Conservation (phyloP, 116 monocot species). For the Phalaenopsis hybrid region DNA sequence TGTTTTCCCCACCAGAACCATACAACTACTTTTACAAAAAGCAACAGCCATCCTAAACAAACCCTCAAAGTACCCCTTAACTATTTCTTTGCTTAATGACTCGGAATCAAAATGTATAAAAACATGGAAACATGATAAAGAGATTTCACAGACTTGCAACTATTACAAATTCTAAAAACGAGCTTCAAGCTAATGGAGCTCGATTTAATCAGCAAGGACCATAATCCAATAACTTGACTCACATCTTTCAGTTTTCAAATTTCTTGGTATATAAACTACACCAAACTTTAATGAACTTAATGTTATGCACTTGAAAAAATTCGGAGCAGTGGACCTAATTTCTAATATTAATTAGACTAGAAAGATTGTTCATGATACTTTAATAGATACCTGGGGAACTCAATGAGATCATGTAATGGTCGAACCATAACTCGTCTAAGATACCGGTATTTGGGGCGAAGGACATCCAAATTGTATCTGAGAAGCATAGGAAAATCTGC, state of each 20-base stretch:
- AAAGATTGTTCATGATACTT: neutral
- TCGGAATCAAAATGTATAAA: too few relatives aligned
- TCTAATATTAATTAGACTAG: neutral
- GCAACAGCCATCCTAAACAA: too few relatives aligned
- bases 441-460: constrained; percentile 85
- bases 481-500: constrained; percentile 95
- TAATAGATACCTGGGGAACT: constrained; percentile 73
- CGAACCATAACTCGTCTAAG: constrained; percentile 80
- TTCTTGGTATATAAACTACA: neutral
- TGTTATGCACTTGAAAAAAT: too few relatives aligned
- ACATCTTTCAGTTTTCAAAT: constrained; percentile 1
- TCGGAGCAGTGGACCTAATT: too few relatives aligned
- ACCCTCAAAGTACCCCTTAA: too few relatives aligned
- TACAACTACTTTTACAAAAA: too few relatives aligned
- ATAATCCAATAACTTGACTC: neutral
- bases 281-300: neutral
- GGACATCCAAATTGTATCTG: constrained; percentile 69
- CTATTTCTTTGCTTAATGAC: neutral
- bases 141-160: too few relatives aligned
- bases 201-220: neutral
- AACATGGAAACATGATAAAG: too few relatives aligned
- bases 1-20: too few relatives aligned
- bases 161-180: too few relatives aligned
- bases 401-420: constrained; percentile 77
- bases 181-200: too few relatives aligned